These are phyloP conservation scores for Cryptococcus maquisensis DNA, from an alignment of 1,284 basidiomycete species.

Conservation along the genomic window DNA sequence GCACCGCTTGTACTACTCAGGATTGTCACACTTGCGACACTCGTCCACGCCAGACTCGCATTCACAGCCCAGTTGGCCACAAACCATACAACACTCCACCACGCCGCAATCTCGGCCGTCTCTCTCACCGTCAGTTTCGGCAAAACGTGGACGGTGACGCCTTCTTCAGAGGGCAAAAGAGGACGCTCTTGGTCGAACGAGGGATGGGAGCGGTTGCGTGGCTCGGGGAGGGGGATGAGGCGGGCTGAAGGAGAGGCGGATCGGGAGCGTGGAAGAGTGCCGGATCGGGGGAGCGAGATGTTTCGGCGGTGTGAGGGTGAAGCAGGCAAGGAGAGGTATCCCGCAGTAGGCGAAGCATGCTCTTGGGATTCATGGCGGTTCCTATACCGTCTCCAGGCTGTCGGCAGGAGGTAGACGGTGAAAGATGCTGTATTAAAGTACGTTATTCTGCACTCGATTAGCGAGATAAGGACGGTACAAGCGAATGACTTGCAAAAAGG, in stretches of 20 bases:
- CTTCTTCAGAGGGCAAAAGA: neutral
- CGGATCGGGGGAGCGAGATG: neutral
- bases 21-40: slow-evolving; percentile 85
- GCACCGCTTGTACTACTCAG: slow-evolving; percentile 80
- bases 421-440: slow-evolving; percentile 61
- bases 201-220: neutral
- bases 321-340: neutral
- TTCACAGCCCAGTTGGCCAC: slow-evolving; percentile 86
- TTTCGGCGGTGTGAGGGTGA: slow-evolving; percentile 4
- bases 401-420: slow-evolving; percentile 79
- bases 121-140: slow-evolving; percentile 59
- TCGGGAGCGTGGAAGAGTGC: slow-evolving; percentile 7
- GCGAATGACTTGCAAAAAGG: slow-evolving; percentile 42
- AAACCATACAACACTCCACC: slow-evolving; percentile 84
- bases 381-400: slow-evolving; percentile 29
- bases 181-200: slow-evolving; percentile 2
- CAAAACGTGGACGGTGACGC: slow-evolving; percentile 3
- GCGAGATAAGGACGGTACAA: neutral
- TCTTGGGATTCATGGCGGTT: slow-evolving; percentile 1
- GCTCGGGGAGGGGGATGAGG: neutral
- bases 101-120: slow-evolving; percentile 69
- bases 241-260: slow-evolving; percentile 5
- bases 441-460: slow-evolving; percentile 39
- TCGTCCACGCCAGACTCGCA: slow-evolving; percentile 74
- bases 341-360: slow-evolving; percentile 6